Base-by-base conservation (phyloP, 495 filamentous ascomycete genomes). In the Aspergillus biplanus region DNA sequence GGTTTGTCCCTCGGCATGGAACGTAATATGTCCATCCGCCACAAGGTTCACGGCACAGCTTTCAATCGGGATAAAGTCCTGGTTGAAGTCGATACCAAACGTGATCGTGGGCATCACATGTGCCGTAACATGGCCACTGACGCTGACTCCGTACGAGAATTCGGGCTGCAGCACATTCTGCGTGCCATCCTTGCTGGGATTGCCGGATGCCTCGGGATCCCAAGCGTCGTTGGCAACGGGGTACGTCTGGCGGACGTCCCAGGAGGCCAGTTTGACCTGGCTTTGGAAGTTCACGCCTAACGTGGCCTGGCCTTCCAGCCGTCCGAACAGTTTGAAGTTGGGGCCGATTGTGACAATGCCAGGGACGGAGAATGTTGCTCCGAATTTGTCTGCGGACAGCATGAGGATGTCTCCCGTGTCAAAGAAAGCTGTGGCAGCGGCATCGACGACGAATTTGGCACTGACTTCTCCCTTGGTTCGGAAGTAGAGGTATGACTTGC, bases 351-450 rank as follows among this genome's bases (percentile, higher is more conserved):
- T 62, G 42, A 62, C 53, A 13, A 62, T 62, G 21, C 60, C 60
- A 11, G 60, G 60, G 0, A 62, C 52, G 2, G 60, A 33, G 44
- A 62, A 62, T 0, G 60, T 27, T 6, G 60, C 60, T 0, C 60
- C 60, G 42, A 62, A 62, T 27, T 62, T 62, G 33, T 62, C 60
- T 7, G 60, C 60, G n/a, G 60, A 56, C 32, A 62, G 42, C 31
- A 62, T 32, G 39, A 33, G 60, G 11, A 48, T 39, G 18, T 62
- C 42, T 4, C 52, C 60, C 2, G 39, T 62, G 33, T 62, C 52
- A 15, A 58, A 58, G 39, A 44, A 44, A 15, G 27, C 35, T 1
- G 56, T 46, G 15, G 39, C 56, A 31, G 56, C 56, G 12, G 34
- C 59, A 34, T 62, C 59, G 7, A 62, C 39, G 34, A 55, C 59